phyloP scores from a whole-genome alignment of 495 filamentous ascomycete species.

The Bryoglossum gracile region DNA sequence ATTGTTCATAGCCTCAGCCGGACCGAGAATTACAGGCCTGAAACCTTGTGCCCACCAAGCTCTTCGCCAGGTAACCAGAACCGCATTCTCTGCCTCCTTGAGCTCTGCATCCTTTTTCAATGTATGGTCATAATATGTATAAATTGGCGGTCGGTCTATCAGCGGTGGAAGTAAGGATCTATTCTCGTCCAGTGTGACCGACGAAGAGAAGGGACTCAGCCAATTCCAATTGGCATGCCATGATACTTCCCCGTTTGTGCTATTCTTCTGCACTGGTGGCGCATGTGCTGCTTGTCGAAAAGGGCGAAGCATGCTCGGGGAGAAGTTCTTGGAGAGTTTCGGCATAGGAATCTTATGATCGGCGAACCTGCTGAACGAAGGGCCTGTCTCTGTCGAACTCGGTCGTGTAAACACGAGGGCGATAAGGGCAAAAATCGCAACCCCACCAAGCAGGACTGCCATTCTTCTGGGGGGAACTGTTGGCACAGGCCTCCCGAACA shows the following conservation, averaged over 20 bases:
- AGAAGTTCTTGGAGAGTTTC: slow-evolving; percentile 22
- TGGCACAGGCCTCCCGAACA: slow-evolving; percentile 39
- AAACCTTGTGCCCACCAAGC: slow-evolving; percentile 96
- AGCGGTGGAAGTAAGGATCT: slow-evolving; percentile 81
- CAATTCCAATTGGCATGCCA: slow-evolving; percentile 90
- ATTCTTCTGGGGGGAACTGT: slow-evolving; percentile 37
- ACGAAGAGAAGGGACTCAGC: slow-evolving; percentile 82
- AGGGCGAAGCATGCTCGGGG: slow-evolving; percentile 39
- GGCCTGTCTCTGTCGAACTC: slow-evolving; percentile 21
- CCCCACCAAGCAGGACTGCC: slow-evolving; percentile 36
- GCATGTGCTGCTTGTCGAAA: slow-evolving; percentile 69
- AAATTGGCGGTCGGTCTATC: slow-evolving; percentile 66
- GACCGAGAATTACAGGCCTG: slow-evolving; percentile 70
- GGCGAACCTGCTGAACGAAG: slow-evolving; percentile 37
- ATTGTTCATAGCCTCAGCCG: slow-evolving; percentile 79
- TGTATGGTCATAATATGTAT: slow-evolving; percentile 81
- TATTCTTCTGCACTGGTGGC: slow-evolving; percentile 66
- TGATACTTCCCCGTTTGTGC: slow-evolving; percentile 64
- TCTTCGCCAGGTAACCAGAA: slow-evolving; percentile 81
- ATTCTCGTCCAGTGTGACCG: slow-evolving; percentile 77
- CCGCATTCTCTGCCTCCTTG: slow-evolving; percentile 63
- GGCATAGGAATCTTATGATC: slow-evolving; percentile 30
- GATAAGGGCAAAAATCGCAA: slow-evolving; percentile 42
- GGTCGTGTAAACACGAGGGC: slow-evolving; percentile 31
- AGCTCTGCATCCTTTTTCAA: slow-evolving; percentile 51